phyloP scores from a whole-genome alignment of 192 early-diverging fungal species.

The Coemansia sp. region DNA sequence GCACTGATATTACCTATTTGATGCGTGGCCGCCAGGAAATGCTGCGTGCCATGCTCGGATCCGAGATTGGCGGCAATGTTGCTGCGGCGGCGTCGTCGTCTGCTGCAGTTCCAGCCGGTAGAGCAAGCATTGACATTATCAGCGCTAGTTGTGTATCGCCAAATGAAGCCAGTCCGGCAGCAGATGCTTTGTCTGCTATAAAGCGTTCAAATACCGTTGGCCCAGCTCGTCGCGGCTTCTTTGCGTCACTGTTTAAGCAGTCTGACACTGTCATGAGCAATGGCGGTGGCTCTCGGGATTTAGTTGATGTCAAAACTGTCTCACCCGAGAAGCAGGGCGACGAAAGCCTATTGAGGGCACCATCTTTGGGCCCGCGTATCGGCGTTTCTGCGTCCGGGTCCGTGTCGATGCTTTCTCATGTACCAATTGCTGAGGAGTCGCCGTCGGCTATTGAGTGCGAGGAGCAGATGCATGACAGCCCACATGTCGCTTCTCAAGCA shows the following conservation, averaged over 20 bases:
- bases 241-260: constrained; percentile 27
- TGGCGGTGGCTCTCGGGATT: background rate
- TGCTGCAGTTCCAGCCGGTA: constrained; percentile 6
- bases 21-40: constrained; percentile 50
- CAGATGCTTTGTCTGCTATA: constrained; percentile 15
- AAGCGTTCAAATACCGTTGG: constrained; percentile 54
- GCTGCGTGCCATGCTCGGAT: constrained; percentile 36
- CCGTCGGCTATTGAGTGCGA: constrained; percentile 1
- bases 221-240: constrained; percentile 26
- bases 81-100: background rate
- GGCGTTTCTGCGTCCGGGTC: background rate
- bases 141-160: constrained; percentile 11
- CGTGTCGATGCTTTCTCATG: constrained; percentile 3
- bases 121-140: constrained; percentile 43
- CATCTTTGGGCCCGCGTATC: constrained; percentile 16
- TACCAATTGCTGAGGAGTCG: constrained; percentile 26
- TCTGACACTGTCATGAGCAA: background rate
- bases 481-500: background rate
- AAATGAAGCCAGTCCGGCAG: background rate
- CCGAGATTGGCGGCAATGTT: constrained; percentile 19
- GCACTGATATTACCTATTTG: constrained; percentile 37
- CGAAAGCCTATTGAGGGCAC: background rate
- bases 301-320: background rate
- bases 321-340: constrained; percentile 1
- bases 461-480: background rate